Evolutionary conservation across 1,139 yeast species (phyloP).

Genomic region (Magnusiomyces paraingens): DNA sequence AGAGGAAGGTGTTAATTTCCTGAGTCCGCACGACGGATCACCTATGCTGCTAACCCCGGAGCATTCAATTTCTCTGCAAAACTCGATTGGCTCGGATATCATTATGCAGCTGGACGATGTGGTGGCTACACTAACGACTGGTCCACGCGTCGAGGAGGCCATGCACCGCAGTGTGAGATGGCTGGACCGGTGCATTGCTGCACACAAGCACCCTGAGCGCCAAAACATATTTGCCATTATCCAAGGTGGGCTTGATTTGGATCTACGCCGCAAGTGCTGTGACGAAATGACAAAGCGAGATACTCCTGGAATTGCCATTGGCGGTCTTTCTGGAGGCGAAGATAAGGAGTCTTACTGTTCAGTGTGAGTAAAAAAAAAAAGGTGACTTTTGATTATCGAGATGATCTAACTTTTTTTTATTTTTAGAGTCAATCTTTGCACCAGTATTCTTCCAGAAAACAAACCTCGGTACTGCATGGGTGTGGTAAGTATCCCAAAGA

Average conservation of each 20-base stretch:
- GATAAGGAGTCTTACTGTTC: constrained; percentile 37
- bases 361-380: constrained; percentile 20
- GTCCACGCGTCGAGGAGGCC: constrained; percentile 41
- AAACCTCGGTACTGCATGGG: constrained; percentile 45
- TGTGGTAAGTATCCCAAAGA: constrained; percentile 23
- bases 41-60: constrained; percentile 44
- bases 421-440: constrained; percentile 33
- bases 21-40: constrained; percentile 41
- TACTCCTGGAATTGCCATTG: constrained; percentile 44
- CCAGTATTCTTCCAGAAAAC: constrained; percentile 36
- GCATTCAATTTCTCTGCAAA: constrained; percentile 40
- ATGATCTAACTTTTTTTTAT: background rate
- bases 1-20: constrained; percentile 40
- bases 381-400: constrained; percentile 3
- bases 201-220: constrained; percentile 38
- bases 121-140: constrained; percentile 39
- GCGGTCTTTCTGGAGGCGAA: constrained; percentile 43
- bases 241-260: constrained; percentile 41
- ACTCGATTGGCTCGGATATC: constrained; percentile 41
- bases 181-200: constrained; percentile 41
- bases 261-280: constrained; percentile 37
- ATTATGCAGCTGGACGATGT: constrained; percentile 45
- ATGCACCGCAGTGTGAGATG: constrained; percentile 40
- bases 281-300: constrained; percentile 39
- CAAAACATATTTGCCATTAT: constrained; percentile 41